Base-by-base conservation (phyloP, 306 rosid genomes). In the Vicia sativa region DNA sequence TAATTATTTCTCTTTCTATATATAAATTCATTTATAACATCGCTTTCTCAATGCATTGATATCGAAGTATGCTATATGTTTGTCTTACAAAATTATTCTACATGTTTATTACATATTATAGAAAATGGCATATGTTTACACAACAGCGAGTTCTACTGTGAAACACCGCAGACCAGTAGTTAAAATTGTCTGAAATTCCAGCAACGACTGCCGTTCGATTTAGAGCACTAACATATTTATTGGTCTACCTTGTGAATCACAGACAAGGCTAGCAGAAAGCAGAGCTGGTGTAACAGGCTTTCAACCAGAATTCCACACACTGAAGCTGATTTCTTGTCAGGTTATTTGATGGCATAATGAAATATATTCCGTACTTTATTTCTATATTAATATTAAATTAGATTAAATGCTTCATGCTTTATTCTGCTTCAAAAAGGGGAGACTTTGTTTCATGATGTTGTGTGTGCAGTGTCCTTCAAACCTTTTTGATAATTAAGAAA, bases 301-400 rank as follows among this genome's bases (percentile, higher is more conserved):
- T 54, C 50, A 50, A 4, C 74, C 78, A 39, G 78, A 72, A 23
- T 72, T 57, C 11, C 45, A 29, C 14, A 48, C 50, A 31, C 38
- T 78, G 15, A 78, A 78, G 78, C 78, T 59, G 74, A 78, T 72
- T 78, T 66, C 74, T 67, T 41, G 59, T 52, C 82, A 78, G 82
- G 82, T 78, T 28, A 70, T 34, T 41, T n/a, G 15, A 23, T 56
- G n/a, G 42, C 65, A 18, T 46, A 50, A 19, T 18, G 35, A 46
- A 19, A 15, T 14, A 26, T 29, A 16, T 10, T 65, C 54, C n/a
- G 26, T 52, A 39, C 45, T 29, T 45, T 34, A 39, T 41, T 46
- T 59, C 4, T 18, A 13, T 21, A 16, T 9, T 50, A 18, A 9
- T 50, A 50, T 15, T 15, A 46, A 15, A 15, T 15, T 15, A 46